Evolutionary conservation across 805 yeast genomes (phyloP).

Genomic region (Candida quercuum): DNA sequence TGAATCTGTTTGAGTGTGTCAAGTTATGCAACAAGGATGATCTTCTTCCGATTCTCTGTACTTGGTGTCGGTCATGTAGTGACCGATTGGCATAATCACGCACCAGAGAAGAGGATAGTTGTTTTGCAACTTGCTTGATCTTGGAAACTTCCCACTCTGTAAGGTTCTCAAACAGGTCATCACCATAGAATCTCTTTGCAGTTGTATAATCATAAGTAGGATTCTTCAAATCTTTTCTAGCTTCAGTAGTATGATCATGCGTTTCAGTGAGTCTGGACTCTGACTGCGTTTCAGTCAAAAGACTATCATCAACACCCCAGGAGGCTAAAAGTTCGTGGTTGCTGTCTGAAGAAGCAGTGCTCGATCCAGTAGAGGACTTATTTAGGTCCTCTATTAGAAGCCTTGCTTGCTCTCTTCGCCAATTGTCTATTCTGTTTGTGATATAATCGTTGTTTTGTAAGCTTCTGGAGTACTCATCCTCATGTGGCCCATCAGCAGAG

Average conservation of each 20-base stretch:
- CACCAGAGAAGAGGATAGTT: constrained; percentile 18
- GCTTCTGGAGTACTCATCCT: constrained; percentile 7
- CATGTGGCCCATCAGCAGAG: constrained; percentile 3
- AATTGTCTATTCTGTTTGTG: constrained; percentile 21
- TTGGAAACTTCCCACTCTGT: constrained; percentile 19
- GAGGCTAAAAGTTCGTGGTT: constrained; percentile 24
- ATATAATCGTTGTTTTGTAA: constrained; percentile 16
- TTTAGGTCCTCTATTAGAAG: constrained; percentile 17
- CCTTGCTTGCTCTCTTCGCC: constrained; percentile 25
- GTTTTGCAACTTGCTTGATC: constrained; percentile 21
- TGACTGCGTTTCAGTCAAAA: constrained; percentile 4
- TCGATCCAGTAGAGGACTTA: constrained; percentile 1
- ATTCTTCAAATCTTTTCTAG: not conserved
- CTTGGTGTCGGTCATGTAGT: constrained; percentile 5
- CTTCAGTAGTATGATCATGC: no score
- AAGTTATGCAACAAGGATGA: constrained; percentile 16
- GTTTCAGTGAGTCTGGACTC: constrained; percentile 1
- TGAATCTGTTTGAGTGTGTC: constrained; percentile 16
- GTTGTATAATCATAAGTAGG: not conserved
- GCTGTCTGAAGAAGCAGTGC: not conserved
- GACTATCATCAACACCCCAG: constrained; percentile 29
- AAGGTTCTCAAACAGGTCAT: constrained; percentile 17
- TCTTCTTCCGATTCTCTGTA: constrained; percentile 12
- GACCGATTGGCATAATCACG: constrained; percentile 4
- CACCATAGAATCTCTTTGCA: constrained; percentile 23